Evolutionary conservation across 1,139 yeast species (phyloP).

Genomic region (Arxiozyma telluris): DNA sequence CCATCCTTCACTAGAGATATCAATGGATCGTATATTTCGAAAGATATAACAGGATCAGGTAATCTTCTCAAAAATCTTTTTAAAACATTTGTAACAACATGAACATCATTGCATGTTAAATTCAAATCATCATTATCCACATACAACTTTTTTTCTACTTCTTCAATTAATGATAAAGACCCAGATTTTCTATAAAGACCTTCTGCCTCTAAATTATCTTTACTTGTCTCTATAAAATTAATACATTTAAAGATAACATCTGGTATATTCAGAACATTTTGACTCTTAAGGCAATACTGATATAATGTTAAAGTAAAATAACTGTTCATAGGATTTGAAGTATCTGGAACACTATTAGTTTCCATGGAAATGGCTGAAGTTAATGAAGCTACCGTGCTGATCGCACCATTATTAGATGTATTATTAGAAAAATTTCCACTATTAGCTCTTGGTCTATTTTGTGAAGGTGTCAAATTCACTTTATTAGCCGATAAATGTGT

Average conservation of each 20-base stretch:
- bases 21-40: conserved; percentile 54
- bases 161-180: conserved; percentile 47
- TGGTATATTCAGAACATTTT: conserved; percentile 55
- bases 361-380: conserved; percentile 3
- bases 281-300: conserved; percentile 47
- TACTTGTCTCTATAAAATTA: conserved; percentile 61
- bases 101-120: conserved; percentile 43
- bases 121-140: conserved; percentile 19
- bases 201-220: conserved; percentile 55
- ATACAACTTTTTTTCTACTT: conserved; percentile 29
- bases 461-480: not conserved
- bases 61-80: conserved; percentile 79
- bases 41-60: conserved; percentile 78
- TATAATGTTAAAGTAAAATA: conserved; percentile 36
- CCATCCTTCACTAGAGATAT: conserved; percentile 40
- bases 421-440: not conserved
- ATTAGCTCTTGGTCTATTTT: not conserved
- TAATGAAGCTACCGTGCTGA: conserved; percentile 8
- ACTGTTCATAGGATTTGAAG: not conserved
- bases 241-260: conserved; percentile 63
- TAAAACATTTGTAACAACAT: conserved; percentile 79
- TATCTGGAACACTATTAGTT: conserved; percentile 4
- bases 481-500: not conserved
- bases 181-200: conserved; percentile 92
- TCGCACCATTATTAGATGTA: not conserved